Percentiles rank a stretch among this genome's conserved stretches.
Conservation (phyloP, 345 rosid genomes). For the Mallotus nudiflorus region DNA sequence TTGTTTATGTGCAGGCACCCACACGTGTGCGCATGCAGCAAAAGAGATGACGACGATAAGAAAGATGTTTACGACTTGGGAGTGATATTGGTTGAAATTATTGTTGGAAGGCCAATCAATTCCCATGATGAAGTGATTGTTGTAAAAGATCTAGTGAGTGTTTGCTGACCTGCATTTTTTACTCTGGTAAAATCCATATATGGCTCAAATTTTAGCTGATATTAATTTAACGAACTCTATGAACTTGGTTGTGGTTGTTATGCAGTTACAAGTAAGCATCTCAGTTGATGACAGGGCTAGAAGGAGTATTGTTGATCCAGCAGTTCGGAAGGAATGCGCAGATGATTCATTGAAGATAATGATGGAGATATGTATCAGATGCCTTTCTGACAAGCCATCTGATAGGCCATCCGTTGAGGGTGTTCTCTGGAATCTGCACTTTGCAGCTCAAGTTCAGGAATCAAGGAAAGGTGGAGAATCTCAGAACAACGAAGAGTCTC, state of each 20-base stretch:
- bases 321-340: conserved; percentile 46
- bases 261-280: conserved; percentile 50
- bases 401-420: conserved; percentile 59
- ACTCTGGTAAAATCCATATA: no score
- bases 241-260: not conserved
- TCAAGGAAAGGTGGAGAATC: conserved; percentile 24
- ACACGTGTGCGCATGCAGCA: no score
- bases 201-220: not conserved
- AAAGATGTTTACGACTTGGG: conserved; percentile 55
- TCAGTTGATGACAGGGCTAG: conserved; percentile 37
- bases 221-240: not conserved
- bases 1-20: no score
- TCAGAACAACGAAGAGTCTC: not conserved
- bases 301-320: conserved; percentile 49
- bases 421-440: conserved; percentile 63
- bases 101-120: conserved; percentile 50
- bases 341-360: conserved; percentile 53
- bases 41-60: conserved; percentile 31
- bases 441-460: conserved; percentile 58
- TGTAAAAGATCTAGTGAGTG: conserved; percentile 52
- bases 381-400: conserved; percentile 37
- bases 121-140: conserved; percentile 38
- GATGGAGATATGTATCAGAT: conserved; percentile 48
- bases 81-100: conserved; percentile 56
- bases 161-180: not conserved